Evolutionary conservation across 495 filamentous ascomycete genomes (phyloP).

Genomic region (Neurospora terricola): DNA sequence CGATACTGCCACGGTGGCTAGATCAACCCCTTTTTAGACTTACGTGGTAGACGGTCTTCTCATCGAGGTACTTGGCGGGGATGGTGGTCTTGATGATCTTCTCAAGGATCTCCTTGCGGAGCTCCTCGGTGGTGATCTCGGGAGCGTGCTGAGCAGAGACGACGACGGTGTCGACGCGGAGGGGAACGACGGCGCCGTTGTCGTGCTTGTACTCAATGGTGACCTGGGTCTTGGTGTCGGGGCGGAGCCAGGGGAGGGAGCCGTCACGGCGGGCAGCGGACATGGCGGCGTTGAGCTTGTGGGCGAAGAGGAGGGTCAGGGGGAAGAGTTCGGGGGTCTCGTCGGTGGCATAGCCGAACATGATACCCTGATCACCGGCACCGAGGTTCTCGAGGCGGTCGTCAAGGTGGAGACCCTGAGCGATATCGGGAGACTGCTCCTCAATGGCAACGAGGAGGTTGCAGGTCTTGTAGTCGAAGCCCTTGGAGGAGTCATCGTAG

Average conservation of each 20-base stretch:
- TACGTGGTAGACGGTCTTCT: conserved; percentile 88
- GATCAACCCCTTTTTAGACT: conserved; percentile 14
- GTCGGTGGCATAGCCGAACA: conserved; percentile 99
- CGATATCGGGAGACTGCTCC: conserved; percentile 98
- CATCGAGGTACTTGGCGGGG: conserved; percentile 83
- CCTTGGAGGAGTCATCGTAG: conserved; percentile 93
- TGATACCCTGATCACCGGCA: conserved; percentile 99
- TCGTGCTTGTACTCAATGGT: conserved; percentile 98
- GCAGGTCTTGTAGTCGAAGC: conserved; percentile 99
- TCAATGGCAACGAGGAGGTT: conserved; percentile 98
- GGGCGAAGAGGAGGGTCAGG: conserved; percentile 82
- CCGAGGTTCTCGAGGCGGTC: conserved; percentile 94
- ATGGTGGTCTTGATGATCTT: conserved; percentile 95
- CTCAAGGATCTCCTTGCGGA: conserved; percentile 91
- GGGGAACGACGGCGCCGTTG: conserved; percentile 82
- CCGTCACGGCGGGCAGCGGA: conserved; percentile 77
- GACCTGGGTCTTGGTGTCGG: conserved; percentile 99
- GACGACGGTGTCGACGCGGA: conserved; percentile 91
- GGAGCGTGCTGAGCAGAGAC: conserved; percentile 89
- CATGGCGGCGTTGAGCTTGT: conserved; percentile 94
- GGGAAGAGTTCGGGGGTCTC: conserved; percentile 97
- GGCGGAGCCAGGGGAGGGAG: conserved; percentile 83
- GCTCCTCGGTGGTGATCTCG: conserved; percentile 81
- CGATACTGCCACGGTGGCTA: not conserved
- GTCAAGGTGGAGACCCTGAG: conserved; percentile 95